Percentiles rank a stretch among this genome's conserved stretches.
Conservation (phyloP, 495 filamentous ascomycete species). For the Aspergillus cavernicola region DNA sequence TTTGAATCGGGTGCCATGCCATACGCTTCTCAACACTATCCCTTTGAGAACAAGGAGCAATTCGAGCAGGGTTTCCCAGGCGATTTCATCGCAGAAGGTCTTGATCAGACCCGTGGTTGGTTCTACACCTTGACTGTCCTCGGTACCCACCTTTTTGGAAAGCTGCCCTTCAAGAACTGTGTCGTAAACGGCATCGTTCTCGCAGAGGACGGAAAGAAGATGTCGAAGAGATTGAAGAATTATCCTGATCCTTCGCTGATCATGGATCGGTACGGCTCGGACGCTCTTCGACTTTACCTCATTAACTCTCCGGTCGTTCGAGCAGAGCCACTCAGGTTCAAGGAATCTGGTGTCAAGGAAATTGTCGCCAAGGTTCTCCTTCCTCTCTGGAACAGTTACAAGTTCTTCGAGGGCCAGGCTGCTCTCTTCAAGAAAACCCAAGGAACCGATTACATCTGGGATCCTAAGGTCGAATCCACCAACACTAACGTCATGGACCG, state of each 20-base stretch:
- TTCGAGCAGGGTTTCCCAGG: conserved; percentile 85
- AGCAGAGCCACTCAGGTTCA: conserved; percentile 87
- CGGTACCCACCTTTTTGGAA: conserved; percentile 85
- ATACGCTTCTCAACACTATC: conserved; percentile 89
- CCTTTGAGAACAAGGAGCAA: conserved; percentile 84
- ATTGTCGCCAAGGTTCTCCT: conserved; percentile 91
- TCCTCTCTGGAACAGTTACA: conserved; percentile 96
- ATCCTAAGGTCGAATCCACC: conserved; percentile 63
- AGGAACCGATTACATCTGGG: conserved; percentile 72
- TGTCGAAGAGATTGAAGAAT: conserved; percentile 97
- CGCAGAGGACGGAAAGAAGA: conserved; percentile 96
- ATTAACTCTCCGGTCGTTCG: conserved; percentile 98
- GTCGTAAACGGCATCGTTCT: conserved; percentile 96
- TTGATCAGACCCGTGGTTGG: conserved; percentile 95
- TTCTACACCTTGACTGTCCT: conserved; percentile 93
- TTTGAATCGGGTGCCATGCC: conserved; percentile 95
- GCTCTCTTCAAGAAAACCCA: conserved; percentile 85
- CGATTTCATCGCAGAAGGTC: conserved; percentile 95
- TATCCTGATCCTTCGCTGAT: conserved; percentile 87
- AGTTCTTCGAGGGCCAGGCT: conserved; percentile 98
- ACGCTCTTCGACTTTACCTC: conserved; percentile 89
- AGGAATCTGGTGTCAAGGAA: conserved; percentile 91
- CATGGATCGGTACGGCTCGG: conserved; percentile 86
- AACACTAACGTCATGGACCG: conserved; percentile 95
- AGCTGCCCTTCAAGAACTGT: conserved; percentile 91